Base-by-base conservation (phyloP, 257 asterid genomes). In the Plectranthus barbatus region DNA sequence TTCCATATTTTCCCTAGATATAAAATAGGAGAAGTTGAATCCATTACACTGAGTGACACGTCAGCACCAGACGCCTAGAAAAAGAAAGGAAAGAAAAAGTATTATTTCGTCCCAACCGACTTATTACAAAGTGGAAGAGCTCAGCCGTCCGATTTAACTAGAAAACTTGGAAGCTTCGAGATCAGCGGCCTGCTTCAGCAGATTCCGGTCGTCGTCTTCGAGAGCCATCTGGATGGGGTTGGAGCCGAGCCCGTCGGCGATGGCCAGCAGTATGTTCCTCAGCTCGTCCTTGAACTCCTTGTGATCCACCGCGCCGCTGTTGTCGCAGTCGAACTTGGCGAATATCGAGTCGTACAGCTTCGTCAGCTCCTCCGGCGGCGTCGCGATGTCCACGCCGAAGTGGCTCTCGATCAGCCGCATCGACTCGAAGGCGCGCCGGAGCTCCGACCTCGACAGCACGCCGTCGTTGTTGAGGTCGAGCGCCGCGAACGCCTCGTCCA, bases 141-240 rank as follows among this genome's bases (percentile, higher is more conserved):
- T 37, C n/a, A 37, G 44, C 44, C 44, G 44, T 37, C n/a, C 3
- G 44, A 37, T 37, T n/a, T n/a, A 73, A 39, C 52, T 40, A 64
- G 80, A 23, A 40, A 60, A 0, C 79, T 78, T 85, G 9, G 94
- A 81, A 2, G 96, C 91, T 62, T 90, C 97, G 21, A 82, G 84
- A 79, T 90, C 97, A 4, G 86, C 95, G n/a, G 97, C 97, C 67
- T 75, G 77, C 65, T 91, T 87, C 48, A 91, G 82, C 31, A 91
- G 67, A 68, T 72, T 79, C 21, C 64, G 68, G 4, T 79, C 89
- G 48, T 73, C 91, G 36, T 87, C 97, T 40, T 87, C 97, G 21
- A 90, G 84, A 9, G 84, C 95, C 97, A 91, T 91, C 75, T 91
- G 97, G 6, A 91, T 91, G 1, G 96, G 96, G 59, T 57, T 79